These are phyloP conservation scores for Pythium volutum DNA, from an alignment of 352 stramenopile species.

Conservation along the genomic window DNA sequence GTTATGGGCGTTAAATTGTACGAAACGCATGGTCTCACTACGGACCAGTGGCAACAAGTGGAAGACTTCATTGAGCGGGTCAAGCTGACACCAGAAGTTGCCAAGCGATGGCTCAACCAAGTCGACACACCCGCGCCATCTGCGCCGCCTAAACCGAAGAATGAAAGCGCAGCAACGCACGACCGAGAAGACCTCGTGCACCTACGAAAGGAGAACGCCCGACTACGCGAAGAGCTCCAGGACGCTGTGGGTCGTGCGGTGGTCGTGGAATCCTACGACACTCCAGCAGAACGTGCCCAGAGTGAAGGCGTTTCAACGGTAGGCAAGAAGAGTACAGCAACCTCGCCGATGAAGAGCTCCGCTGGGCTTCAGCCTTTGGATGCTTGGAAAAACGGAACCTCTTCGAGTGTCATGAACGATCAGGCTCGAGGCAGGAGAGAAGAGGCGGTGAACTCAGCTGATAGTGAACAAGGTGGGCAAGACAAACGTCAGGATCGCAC, in stretches of 20 bases:
- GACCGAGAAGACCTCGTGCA: constrained; percentile 31
- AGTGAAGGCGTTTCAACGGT: neutral
- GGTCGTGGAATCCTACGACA: neutral
- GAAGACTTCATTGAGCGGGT: constrained; percentile 72
- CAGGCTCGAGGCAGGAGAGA: neutral
- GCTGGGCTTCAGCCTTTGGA: neutral
- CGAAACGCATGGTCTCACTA: constrained; percentile 52
- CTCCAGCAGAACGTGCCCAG: neutral
- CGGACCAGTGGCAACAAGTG: constrained; percentile 49
- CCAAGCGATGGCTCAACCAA: constrained; percentile 33
- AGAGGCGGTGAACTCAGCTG: neutral
- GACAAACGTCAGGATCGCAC: neutral
- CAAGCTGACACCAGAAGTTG: constrained; percentile 53
- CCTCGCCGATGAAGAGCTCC: neutral
- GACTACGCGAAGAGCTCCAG: constrained; percentile 36
- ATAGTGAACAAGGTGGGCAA: neutral
- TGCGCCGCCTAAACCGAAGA: constrained; percentile 2
- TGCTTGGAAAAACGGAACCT: neutral
- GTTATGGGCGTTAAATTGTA: constrained; percentile 48
- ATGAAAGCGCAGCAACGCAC: constrained; percentile 23
- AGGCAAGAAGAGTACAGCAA: constrained; percentile 2
- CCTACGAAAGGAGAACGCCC: constrained; percentile 33
- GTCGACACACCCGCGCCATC: neutral
- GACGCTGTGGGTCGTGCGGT: neutral
- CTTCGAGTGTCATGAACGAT: neutral